Percentiles rank a stretch among this genome's conserved stretches.
Conservation (phyloP, 2,329 filamentous ascomycete genomes). For the Venturia asperata region DNA sequence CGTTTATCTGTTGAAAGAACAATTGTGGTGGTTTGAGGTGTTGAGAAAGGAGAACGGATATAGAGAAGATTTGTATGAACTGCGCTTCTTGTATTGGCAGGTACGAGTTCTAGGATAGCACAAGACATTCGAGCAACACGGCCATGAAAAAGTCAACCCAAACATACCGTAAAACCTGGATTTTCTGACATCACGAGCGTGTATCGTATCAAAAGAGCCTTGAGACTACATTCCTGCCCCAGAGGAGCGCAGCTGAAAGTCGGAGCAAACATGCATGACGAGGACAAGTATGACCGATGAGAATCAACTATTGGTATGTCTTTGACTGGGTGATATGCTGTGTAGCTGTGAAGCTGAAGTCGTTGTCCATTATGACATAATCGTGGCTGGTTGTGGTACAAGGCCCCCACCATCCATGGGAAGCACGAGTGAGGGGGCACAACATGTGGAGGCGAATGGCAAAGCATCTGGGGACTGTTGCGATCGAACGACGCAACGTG, state of each 20-base stretch:
- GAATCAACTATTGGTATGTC: neutral
- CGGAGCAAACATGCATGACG: neutral
- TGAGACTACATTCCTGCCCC: neutral
- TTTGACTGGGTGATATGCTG: neutral
- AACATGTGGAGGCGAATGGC: neutral
- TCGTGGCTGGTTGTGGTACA: neutral
- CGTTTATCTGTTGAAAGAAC: neutral
- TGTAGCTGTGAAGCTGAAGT: neutral
- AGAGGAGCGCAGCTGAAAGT: neutral
- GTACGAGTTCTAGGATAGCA: neutral
- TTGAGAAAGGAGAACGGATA: neutral
- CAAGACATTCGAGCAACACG: neutral
- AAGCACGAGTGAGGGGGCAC: conserved; percentile 1
- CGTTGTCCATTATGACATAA: neutral
- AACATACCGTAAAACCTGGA: neutral
- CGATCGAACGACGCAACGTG: neutral
- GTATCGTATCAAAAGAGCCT: neutral
- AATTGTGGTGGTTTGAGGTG: neutral
- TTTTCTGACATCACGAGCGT: neutral
- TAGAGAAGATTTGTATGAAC: neutral
- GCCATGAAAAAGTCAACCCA: neutral
- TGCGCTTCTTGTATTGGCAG: neutral
- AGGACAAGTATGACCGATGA: neutral
- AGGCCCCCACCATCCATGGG: neutral
- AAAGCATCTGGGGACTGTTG: neutral